Base-by-base conservation (phyloP, 805 yeast species). In the Metschnikowia dekortorum region DNA sequence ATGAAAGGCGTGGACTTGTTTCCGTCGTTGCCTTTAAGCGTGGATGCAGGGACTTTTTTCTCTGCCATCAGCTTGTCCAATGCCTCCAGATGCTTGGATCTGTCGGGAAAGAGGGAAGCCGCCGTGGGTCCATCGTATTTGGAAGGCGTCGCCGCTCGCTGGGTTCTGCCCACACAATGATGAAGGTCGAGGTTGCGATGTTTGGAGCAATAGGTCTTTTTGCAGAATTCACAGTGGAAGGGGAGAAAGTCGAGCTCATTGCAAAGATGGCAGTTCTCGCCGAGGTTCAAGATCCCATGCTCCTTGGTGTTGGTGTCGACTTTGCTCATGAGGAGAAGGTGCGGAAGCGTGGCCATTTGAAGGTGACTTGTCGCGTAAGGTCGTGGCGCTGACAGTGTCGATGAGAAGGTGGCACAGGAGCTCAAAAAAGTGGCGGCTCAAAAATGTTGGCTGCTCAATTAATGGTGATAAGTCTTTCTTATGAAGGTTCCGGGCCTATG, bases 191-290 rank as follows among this genome's bases (percentile, higher is more conserved):
- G 51, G 13, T 61, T 58, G 40, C 84, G 58, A 59, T 82, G 87
- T 39, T 75, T 73, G 8, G 75, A 68, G 58, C 87, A 82, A 57
- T 62, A 82, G 2, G 71, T 64, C 26, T 60, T 55, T 9, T 71
- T 59, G 58, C 83, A 79, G 46, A 69, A 71, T 39, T 75, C 76
- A 60, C 87, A 83, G 14, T 63, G 63, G 59, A 74, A 82, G 14
- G 87, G 87, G 30, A 83, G 65, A 54, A 82, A 83, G 60, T 83
- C 87, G 6, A 81, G 65, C 53, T 69, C 71, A 42, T 74, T 67
- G 60, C 87, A 83, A 14, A 73, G 65, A 29, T 62, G 57, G 61
- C 87, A 83, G 57, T 81, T 80, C 50, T 74, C 64, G n/a, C 87
- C 87, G 6, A 83, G 74, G 44, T 83, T 78, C 63, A 83, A 66